Evolutionary conservation across 495 filamentous ascomycete genomes (phyloP).

Genomic region (Podospora fimiseda): DNA sequence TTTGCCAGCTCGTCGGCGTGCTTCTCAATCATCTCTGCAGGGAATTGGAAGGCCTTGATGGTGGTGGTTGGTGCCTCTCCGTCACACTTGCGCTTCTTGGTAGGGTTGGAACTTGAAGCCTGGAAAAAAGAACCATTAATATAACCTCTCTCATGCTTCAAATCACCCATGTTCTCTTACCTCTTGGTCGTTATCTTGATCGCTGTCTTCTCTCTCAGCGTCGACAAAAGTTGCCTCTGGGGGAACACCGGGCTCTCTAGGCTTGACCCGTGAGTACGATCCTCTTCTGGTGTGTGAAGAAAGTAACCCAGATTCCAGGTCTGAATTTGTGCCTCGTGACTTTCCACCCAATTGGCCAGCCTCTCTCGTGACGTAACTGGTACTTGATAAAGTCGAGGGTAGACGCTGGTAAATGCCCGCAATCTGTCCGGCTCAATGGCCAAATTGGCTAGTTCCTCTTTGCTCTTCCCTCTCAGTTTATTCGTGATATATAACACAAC

Average conservation of each 20-base stretch:
- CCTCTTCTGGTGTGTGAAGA: not conserved
- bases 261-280: not conserved
- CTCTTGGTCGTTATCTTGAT: not conserved
- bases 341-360: constrained; percentile 2
- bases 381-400: constrained; percentile 13
- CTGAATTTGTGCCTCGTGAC: not conserved
- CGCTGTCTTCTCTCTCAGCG: not conserved
- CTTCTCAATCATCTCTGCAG: not conserved
- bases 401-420: constrained; percentile 3
- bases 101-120: no score
- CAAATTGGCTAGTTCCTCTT: not conserved
- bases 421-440: constrained; percentile 3
- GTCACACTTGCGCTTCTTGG: no score
- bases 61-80: no score
- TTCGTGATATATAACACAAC: not conserved
- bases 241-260: not conserved
- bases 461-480: not conserved
- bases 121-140: no score
- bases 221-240: not conserved
- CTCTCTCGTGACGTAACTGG: not conserved
- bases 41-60: no score
- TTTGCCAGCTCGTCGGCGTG: not conserved
- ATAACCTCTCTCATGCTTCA: no score
- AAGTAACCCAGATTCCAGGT: constrained; percentile 7
- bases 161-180: no score